These are phyloP conservation scores for Suillus variegatus DNA, from an alignment of 768 basidiomycete genomes.

Conservation along the genomic window DNA sequence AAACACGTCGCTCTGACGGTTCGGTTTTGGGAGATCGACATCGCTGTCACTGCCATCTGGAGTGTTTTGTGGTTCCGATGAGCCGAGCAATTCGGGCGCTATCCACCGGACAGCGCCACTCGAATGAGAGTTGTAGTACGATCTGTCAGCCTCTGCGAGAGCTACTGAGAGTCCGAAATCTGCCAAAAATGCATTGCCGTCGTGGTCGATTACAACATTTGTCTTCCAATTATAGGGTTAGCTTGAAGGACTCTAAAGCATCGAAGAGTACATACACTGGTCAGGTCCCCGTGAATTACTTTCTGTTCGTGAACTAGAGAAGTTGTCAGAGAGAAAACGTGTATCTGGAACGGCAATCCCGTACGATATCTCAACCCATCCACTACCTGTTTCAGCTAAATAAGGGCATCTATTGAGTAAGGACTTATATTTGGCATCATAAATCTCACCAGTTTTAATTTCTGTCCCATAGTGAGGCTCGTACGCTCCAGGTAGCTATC, in stretches of 20 bases:
- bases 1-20: neutral
- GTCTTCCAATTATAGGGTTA: neutral
- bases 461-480: neutral
- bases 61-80: neutral
- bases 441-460: neutral
- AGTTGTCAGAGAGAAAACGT: neutral
- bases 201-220: neutral
- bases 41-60: neutral
- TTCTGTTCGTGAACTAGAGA: neutral
- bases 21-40: neutral
- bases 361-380: constrained; percentile 1
- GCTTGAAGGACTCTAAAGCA: too few relatives aligned
- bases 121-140: neutral
- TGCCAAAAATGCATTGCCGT: neutral
- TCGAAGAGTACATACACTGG: neutral
- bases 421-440: neutral
- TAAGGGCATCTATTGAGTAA: neutral
- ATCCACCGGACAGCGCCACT: neutral
- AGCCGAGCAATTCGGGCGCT: neutral
- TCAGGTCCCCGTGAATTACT: neutral
- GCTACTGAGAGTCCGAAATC: constrained; percentile 1
- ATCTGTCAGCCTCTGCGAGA: neutral
- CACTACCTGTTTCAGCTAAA: neutral
- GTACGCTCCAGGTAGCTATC: neutral
- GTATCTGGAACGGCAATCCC: neutral